Percentiles rank a stretch among this genome's conserved stretches.
Conservation (phyloP, 371 early-diverging fungal species). For the Thermomucor indicae-seudaticae region DNA sequence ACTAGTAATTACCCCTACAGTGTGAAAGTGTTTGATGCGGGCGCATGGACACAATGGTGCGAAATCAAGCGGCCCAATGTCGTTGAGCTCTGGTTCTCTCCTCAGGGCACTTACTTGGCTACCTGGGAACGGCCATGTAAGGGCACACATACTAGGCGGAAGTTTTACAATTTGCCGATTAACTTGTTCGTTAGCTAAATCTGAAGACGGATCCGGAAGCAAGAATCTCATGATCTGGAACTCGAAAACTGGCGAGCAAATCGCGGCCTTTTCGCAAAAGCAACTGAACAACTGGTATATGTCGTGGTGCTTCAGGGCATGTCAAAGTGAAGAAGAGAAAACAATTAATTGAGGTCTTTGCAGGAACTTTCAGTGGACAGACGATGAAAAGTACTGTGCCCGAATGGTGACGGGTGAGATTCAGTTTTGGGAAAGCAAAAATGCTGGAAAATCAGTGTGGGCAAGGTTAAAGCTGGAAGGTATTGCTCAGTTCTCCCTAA, state of each 20-base stretch:
- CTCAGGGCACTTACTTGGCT: slow-evolving; percentile 81
- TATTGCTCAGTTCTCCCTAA: slow-evolving; percentile 78
- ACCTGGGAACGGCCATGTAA: slow-evolving; percentile 86
- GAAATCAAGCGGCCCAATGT: slow-evolving; percentile 66
- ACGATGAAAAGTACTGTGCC: slow-evolving; percentile 84
- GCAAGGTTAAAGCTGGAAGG: slow-evolving; percentile 75
- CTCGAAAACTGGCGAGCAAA: slow-evolving; percentile 62
- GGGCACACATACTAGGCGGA: slow-evolving; percentile 6
- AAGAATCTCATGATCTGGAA: slow-evolving; percentile 82
- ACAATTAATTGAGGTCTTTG: neutral
- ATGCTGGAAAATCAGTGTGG: slow-evolving; percentile 55
- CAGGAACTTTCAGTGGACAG: slow-evolving; percentile 92
- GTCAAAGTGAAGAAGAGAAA: neutral
- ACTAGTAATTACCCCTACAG: slow-evolving; percentile 25
- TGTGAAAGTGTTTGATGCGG: slow-evolving; percentile 72
- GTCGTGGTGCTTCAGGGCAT: neutral
- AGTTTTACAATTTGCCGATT: neutral
- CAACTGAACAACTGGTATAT: slow-evolving; percentile 64
- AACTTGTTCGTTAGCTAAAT: slow-evolving; percentile 48
- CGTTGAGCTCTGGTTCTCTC: slow-evolving; percentile 88
- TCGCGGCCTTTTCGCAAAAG: slow-evolving; percentile 80
- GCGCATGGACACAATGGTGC: slow-evolving; percentile 54
- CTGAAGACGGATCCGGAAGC: slow-evolving; percentile 67
- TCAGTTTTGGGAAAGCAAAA: slow-evolving; percentile 80
- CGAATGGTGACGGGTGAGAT: slow-evolving; percentile 85